Evolutionary conservation across 768 basidiomycete genomes (phyloP).

Genomic region (Paxillus rubicundulus): DNA sequence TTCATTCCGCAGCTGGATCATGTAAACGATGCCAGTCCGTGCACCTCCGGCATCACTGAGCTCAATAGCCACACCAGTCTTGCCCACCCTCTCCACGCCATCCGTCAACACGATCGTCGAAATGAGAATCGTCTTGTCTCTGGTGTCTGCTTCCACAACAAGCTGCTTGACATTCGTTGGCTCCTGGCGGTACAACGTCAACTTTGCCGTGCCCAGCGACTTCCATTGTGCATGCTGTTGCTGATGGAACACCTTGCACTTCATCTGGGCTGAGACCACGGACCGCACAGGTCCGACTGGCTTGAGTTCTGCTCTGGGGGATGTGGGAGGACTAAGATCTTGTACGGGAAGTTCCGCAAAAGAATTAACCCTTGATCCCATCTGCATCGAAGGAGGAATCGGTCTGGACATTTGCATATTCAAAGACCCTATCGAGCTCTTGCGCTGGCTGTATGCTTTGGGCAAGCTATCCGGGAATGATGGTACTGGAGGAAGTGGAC

Average conservation of each 20-base stretch:
- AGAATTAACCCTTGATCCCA: constrained; percentile 50
- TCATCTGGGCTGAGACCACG: constrained; percentile 84
- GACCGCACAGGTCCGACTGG: constrained; percentile 70
- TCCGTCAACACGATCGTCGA: constrained; percentile 95
- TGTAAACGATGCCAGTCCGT: constrained; percentile 92
- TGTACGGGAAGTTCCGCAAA: constrained; percentile 52
- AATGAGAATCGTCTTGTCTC: constrained; percentile 74
- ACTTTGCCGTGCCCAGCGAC: constrained; percentile 80
- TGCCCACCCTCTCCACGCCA: constrained; percentile 97
- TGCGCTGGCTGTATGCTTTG: constrained; percentile 18
- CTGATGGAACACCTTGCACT: constrained; percentile 96
- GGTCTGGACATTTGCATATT: constrained; percentile 46
- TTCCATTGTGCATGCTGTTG: constrained; percentile 99
- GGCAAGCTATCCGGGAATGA: constrained; percentile 34
- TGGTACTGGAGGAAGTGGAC: constrained; percentile 37
- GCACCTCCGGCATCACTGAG: constrained; percentile 81
- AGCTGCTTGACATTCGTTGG: constrained; percentile 94
- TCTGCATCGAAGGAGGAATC: constrained; percentile 62
- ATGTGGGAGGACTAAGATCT: constrained; percentile 81
- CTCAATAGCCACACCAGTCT: constrained; percentile 96
- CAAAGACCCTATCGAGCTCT: constrained; percentile 16
- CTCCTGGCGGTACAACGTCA: constrained; percentile 82
- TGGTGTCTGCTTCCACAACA: constrained; percentile 85
- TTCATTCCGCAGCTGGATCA: constrained; percentile 95
- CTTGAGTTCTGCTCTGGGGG: constrained; percentile 61